Evolutionary conservation across 371 early-diverging fungal species (phyloP), one percentile per base, ranked within the genome.

Genomic region (Rhizomucor pusillus): DNA sequence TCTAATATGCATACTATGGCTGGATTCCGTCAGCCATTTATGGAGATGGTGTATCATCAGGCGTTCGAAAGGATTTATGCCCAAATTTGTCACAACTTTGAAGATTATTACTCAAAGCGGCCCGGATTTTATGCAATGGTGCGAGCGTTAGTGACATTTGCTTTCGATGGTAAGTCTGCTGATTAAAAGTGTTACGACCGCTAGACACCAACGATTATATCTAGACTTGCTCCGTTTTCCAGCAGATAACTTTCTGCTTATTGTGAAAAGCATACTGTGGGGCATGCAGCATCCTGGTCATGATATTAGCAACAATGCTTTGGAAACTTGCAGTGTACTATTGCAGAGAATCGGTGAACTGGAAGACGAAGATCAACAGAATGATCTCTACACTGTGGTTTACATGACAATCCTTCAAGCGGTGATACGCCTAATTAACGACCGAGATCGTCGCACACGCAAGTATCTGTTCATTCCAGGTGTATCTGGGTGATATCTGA

Each of bases 241-340:
- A 5, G 73, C 80, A 10, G 52, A 59, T n/a, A 80, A 87, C 57
- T 89, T 97, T 67, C 82, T 88, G 49, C 71, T 93, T 9, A 67
- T 94, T 54, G 73, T 90, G 50, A 90, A 93, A 79, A 87, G 90
- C 56, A 82, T 97, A 33, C 86, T 96, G 33, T 97, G 97, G 97
- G 95, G 89, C 4, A 91, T 95, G 66, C 96, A 97, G 74, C 98
- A 98, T 71, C 91, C 94, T 0, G 82, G 86, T 80, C 84, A 92
- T 43, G 97, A 95, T 52, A 91, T 98, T 52, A 86, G 93, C 48
- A 94, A 97, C 49, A 73, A 82, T 29, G 93, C 94, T 1, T 77
- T 97, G 43, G 73, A 69, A 24, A 93, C 93, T 43, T 84, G 89
- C 48, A 66, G 81, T 5, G 89, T 90, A 34, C 66, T 97, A 63